Conservation (phyloP, 2,329 filamentous ascomycete genomes). For the Aspergillus texensis region DNA sequence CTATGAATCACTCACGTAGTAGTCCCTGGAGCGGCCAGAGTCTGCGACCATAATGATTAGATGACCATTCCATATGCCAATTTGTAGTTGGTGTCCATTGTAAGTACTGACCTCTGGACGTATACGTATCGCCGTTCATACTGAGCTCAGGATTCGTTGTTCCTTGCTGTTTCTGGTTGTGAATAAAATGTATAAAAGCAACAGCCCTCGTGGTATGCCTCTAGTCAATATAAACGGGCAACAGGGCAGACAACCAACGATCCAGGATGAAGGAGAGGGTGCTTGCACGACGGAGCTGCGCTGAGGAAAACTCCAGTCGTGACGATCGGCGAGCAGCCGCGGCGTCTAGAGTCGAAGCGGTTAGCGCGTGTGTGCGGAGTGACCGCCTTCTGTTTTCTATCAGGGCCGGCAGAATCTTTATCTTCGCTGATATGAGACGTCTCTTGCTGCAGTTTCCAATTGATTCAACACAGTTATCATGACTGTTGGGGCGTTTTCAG, state of each 20-base stretch:
- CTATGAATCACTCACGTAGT: slow-evolving; percentile 49
- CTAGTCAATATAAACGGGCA: neutral
- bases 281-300: slow-evolving; percentile 16
- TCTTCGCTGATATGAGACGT: slow-evolving; percentile 1
- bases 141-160: slow-evolving; percentile 35
- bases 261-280: slow-evolving; percentile 10
- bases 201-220: neutral
- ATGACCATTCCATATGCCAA: slow-evolving; percentile 31
- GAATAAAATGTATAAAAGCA: neutral
- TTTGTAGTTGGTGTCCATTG: slow-evolving; percentile 13
- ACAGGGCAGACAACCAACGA: neutral
- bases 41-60: slow-evolving; percentile 39
- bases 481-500: slow-evolving; percentile 58
- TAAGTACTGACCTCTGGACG: slow-evolving; percentile 67
- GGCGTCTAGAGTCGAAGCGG: slow-evolving; percentile 18
- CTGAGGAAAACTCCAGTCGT: slow-evolving; percentile 37
- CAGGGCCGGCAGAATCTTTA: slow-evolving; percentile 27
- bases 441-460: neutral
- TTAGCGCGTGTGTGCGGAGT: slow-evolving; percentile 19
- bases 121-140: slow-evolving; percentile 88
- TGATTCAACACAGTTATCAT: slow-evolving; percentile 23
- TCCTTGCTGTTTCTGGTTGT: slow-evolving; percentile 12
- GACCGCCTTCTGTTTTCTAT: slow-evolving; percentile 30
- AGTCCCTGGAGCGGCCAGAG: slow-evolving; percentile 55
- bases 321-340: slow-evolving; percentile 24